Evolutionary conservation across 2,329 filamentous ascomycete genomes (phyloP).

Genomic region (Claviceps humidiphila): DNA sequence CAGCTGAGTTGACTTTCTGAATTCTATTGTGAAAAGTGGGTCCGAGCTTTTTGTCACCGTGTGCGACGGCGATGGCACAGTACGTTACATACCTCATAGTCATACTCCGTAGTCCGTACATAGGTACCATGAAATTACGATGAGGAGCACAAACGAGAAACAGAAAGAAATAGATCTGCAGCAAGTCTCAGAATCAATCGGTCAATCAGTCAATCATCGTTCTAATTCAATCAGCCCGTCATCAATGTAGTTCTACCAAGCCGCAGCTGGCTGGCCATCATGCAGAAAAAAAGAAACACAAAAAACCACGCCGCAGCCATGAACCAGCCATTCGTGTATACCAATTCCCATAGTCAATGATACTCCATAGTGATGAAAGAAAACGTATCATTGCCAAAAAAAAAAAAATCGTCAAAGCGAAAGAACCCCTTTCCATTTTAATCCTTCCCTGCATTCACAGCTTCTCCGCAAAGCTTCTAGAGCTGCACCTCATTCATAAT

Average conservation of each 20-base stretch:
- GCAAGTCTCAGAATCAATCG: too few relatives aligned
- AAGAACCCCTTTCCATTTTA: not conserved
- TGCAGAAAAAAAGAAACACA: not conserved
- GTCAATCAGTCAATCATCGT: not conserved
- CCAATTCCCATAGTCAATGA: not conserved
- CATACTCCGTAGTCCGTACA: too few relatives aligned
- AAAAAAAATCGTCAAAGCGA: not conserved
- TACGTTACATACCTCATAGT: too few relatives aligned
- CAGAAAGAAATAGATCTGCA: too few relatives aligned
- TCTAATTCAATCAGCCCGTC: not conserved
- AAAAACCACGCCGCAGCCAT: slow-evolving; percentile 3
- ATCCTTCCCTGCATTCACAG: not conserved
- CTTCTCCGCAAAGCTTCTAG: slow-evolving; percentile 22
- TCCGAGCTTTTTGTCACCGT: too few relatives aligned
- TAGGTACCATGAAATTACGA: too few relatives aligned
- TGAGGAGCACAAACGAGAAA: too few relatives aligned
- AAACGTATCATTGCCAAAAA: not conserved
- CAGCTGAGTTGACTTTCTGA: too few relatives aligned
- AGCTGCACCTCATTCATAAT: slow-evolving; percentile 80
- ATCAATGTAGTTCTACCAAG: not conserved
- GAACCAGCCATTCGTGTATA: not conserved
- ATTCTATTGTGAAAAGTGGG: too few relatives aligned
- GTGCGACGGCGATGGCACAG: too few relatives aligned
- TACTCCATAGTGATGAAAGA: not conserved
- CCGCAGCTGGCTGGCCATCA: not conserved